phyloP scores from a whole-genome alignment of 176 grass and related monocot species.

The Zizania latifolia region DNA sequence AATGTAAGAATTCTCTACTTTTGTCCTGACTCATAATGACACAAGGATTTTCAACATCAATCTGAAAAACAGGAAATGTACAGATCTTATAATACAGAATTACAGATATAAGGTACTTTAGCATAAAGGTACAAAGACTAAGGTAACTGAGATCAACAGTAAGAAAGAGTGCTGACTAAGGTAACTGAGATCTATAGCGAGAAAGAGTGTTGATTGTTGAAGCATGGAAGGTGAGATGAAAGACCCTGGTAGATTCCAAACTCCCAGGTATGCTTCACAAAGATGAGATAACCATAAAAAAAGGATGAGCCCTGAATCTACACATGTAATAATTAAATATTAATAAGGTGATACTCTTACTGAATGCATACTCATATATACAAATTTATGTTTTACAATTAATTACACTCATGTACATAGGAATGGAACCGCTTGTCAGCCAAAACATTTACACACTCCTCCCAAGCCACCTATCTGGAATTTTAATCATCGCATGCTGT shows the following conservation, averaged over 20 bases:
- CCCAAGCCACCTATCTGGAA: too few species aligned
- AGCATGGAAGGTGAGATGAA: neutral
- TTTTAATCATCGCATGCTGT: too few species aligned
- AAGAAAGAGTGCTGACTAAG: too few species aligned
- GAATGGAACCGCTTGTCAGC: too few species aligned
- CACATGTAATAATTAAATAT: neutral
- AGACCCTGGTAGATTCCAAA: neutral
- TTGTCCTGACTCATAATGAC: conserved; percentile 98
- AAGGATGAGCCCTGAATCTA: neutral
- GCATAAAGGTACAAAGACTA: neutral
- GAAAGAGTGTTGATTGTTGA: conserved; percentile 7
- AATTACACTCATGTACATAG: too few species aligned
- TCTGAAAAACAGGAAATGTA: conserved; percentile 42
- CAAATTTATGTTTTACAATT: too few species aligned
- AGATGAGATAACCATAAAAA: neutral
- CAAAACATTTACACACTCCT: too few species aligned
- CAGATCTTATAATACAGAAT: conserved; percentile 10
- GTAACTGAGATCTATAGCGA: too few species aligned
- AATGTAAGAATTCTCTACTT: conserved; percentile 96
- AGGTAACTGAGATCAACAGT: neutral
- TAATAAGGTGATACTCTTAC: neutral
- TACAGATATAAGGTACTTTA: conserved; percentile 13
- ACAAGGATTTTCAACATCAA: conserved; percentile 98
- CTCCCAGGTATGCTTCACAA: neutral
- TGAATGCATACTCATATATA: neutral